phyloP scores from a whole-genome alignment of 2,329 filamentous ascomycete genomes.

The Davidsoniella virescens region DNA sequence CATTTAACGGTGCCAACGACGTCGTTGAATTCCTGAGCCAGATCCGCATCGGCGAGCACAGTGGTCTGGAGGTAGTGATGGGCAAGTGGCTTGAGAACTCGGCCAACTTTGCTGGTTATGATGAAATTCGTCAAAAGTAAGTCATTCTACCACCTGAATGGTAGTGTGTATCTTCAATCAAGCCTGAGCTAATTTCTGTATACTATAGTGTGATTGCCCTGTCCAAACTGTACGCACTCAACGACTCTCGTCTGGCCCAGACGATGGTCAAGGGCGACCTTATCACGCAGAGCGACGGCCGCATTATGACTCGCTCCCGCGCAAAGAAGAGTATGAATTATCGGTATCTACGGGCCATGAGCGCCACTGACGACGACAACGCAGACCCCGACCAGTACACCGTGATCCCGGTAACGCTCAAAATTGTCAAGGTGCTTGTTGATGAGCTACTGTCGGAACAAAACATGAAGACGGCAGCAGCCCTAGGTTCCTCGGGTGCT shows the following conservation, averaged over 20 bases:
- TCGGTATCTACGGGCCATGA: slow-evolving; percentile 10
- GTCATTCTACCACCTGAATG: slow-evolving; percentile 19
- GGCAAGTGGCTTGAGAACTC: slow-evolving; percentile 96
- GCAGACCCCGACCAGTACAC: slow-evolving; percentile 79
- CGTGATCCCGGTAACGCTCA: slow-evolving; percentile 70
- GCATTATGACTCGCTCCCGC: slow-evolving; percentile 88
- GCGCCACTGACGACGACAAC: slow-evolving; percentile 13
- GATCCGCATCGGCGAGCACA: slow-evolving; percentile 63
- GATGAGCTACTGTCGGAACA: slow-evolving; percentile 78
- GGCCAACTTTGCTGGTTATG: slow-evolving; percentile 92
- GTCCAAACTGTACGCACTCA: slow-evolving; percentile 75
- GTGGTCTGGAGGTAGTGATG: slow-evolving; percentile 75
- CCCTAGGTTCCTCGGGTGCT: slow-evolving; percentile 46
- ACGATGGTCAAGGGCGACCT: slow-evolving; percentile 85
- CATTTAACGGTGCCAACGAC: slow-evolving; percentile 68
- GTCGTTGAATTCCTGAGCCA: slow-evolving; percentile 84
- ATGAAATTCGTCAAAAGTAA: slow-evolving; percentile 92
- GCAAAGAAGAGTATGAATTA: slow-evolving; percentile 54
- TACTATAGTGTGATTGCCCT: slow-evolving; percentile 64
- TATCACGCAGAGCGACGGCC: slow-evolving; percentile 59
- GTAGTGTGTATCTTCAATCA: too few relatives aligned
- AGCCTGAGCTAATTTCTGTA: too few relatives aligned
- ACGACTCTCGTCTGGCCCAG: slow-evolving; percentile 62
- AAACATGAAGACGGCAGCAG: slow-evolving; percentile 43
- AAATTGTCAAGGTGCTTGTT: slow-evolving; percentile 90